A percentile compares a stretch with the other conserved stretches of the same genome.
phyloP scores from a whole-genome alignment of 139 green algal species.

The Tetraselmis striata region DNA sequence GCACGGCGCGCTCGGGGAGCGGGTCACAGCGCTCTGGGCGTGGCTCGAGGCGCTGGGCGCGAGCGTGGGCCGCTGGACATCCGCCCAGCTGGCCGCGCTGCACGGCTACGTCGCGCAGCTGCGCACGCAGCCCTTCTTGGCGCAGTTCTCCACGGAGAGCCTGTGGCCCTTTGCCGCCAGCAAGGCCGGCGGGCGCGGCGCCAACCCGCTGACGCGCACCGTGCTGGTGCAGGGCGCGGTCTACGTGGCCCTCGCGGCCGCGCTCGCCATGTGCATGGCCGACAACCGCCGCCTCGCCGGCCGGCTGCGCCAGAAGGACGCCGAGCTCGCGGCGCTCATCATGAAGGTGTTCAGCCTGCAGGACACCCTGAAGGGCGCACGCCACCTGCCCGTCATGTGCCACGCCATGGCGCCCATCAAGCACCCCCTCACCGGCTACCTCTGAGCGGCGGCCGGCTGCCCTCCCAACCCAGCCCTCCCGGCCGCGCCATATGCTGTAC shows the following conservation, averaged over 20 bases:
- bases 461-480: too few species aligned
- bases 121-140: background rate
- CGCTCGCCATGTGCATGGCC: background rate
- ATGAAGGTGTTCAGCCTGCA: background rate
- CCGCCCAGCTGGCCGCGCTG: background rate
- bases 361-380: background rate
- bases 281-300: background rate
- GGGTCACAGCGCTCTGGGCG: background rate
- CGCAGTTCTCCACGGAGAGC: too few species aligned
- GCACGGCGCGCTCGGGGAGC: background rate
- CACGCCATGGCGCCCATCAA: background rate
- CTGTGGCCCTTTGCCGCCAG: too few species aligned
- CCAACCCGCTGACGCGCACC: background rate
- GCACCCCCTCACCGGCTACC: too few species aligned
- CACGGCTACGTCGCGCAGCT: background rate
- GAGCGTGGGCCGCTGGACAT: background rate
- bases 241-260: background rate
- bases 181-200: too few species aligned
- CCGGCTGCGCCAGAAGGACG: background rate
- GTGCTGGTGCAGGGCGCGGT: background rate
- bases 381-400: background rate
- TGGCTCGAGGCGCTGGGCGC: background rate
- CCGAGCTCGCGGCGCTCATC: background rate
- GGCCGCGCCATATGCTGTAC: too few species aligned
- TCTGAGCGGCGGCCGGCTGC: too few species aligned